A percentile compares a stretch with the other conserved stretches of the same genome.
phyloP scores from a whole-genome alignment of 345 rosid genomes.

The Populus euphratica region DNA sequence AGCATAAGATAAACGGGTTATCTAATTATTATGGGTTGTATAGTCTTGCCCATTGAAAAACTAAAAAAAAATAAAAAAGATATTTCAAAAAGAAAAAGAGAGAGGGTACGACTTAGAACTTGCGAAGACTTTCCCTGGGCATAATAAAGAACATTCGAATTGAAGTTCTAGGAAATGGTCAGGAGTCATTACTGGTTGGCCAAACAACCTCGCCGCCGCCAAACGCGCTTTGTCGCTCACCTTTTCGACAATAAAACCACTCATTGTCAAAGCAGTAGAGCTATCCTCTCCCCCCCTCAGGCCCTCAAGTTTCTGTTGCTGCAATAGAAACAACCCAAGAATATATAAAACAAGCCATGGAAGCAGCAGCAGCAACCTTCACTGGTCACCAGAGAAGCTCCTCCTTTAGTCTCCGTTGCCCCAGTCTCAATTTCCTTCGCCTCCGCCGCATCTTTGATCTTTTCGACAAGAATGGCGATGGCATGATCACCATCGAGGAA shows the following conservation, averaged over 20 bases:
- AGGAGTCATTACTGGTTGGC: neutral
- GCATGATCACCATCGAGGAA: conserved; percentile 57
- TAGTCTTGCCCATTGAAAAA: no score
- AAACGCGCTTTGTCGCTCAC: conserved; percentile 13
- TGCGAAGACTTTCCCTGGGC: no score
- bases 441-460: conserved; percentile 65
- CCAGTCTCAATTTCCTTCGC: conserved; percentile 27
- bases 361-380: conserved; percentile 2
- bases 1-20: no score
- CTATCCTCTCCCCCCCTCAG: neutral
- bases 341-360: conserved; percentile 5
- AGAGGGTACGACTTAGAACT: no score
- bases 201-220: neutral
- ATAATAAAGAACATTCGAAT: neutral
- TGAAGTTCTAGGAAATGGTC: neutral
- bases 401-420: conserved; percentile 28
- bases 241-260: neutral
- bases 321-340: neutral
- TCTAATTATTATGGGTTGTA: no score
- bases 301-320: neutral
- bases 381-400: neutral
- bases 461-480: conserved; percentile 81
- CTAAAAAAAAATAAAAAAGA: no score
- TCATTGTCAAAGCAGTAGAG: neutral
- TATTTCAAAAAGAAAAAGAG: no score